Base-by-base conservation (phyloP, 2,329 filamentous ascomycete species). In the Amauroascus verrucosus region DNA sequence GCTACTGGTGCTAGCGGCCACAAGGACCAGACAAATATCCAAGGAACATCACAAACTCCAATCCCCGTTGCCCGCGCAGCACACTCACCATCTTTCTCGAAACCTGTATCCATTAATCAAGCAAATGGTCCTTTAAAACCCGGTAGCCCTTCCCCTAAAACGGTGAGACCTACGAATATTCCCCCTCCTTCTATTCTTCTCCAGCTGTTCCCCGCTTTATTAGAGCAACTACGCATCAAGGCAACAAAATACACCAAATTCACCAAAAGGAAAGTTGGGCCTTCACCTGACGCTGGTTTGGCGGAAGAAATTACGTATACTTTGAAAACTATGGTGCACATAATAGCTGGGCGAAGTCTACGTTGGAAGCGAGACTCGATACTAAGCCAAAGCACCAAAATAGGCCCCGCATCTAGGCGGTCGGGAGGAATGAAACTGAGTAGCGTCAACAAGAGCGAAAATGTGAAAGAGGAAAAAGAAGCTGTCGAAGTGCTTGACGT, bases 291-390 rank as follows among this genome's bases (percentile, higher is more conserved):
- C 38, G 43, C 59, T 16, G 38, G 40, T 33, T 58, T 63, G 7
- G 63, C 64, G 11, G 46, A 55, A 14, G 54, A 57, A 13, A 64
- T 73, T 16, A 53, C 61, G 41, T 63, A 53, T 46, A 65, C 61
- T 13, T 60, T 71, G 46, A 65, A 63, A 2, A 86, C 88, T 9
- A 83, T 85, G 22, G 86, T 82, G n/a, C 85, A 84, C 43, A 79
- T 96, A 48, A 83, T 96, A 54, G 86, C 87, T 1, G 91, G 90
- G 9, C 83, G 91, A 54, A 89, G 87, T 63, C 74, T 86, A 49
- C 84, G 91, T 54, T 97, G 91, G 91, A 91, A 95, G 66, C 81
- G 91, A 51, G 91, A 97, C 69, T 84, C 81, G 57, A 82, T 88
- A 57, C 75, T 97, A 11, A 81, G 86, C 1, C 88, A 95, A 67